Conservation (phyloP, 441 rosid genomes). For the Populus tomentosa region DNA sequence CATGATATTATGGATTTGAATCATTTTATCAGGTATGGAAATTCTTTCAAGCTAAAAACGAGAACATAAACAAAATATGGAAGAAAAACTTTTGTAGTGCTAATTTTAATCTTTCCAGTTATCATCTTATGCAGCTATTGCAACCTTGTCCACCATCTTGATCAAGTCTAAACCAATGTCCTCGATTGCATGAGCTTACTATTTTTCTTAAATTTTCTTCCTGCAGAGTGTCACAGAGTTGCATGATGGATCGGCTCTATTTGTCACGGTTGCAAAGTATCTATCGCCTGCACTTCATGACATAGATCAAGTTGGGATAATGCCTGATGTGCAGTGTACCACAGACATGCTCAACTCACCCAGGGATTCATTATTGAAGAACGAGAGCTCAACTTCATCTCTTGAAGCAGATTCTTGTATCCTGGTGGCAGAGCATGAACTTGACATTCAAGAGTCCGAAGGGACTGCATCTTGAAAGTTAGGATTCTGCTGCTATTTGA, state of each 20-base stretch:
- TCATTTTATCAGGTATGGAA: not conserved
- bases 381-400: constrained; percentile 41
- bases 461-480: constrained; percentile 62
- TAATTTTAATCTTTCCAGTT: not conserved
- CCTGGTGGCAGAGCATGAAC: constrained; percentile 85
- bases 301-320: constrained; percentile 68
- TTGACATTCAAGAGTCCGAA: constrained; percentile 54
- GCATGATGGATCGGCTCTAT: constrained; percentile 83
- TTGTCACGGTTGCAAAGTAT: constrained; percentile 87
- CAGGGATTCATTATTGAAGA: constrained; percentile 36
- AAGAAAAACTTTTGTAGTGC: not conserved
- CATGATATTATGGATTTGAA: not conserved
- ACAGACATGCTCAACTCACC: constrained; percentile 50
- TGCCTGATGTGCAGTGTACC: constrained; percentile 68
- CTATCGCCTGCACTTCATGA: constrained; percentile 72
- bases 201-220: not conserved
- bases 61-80: not conserved
- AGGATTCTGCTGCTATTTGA: constrained; percentile 1
- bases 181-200: not conserved
- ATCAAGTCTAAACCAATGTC: not conserved
- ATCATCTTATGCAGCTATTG: not conserved
- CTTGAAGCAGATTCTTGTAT: constrained; percentile 86
- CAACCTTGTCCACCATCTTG: not conserved
- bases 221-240: constrained; percentile 76
- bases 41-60: not conserved